Base-by-base conservation (phyloP, 805 yeast species). In the Metschnikowia lochheadii region DNA sequence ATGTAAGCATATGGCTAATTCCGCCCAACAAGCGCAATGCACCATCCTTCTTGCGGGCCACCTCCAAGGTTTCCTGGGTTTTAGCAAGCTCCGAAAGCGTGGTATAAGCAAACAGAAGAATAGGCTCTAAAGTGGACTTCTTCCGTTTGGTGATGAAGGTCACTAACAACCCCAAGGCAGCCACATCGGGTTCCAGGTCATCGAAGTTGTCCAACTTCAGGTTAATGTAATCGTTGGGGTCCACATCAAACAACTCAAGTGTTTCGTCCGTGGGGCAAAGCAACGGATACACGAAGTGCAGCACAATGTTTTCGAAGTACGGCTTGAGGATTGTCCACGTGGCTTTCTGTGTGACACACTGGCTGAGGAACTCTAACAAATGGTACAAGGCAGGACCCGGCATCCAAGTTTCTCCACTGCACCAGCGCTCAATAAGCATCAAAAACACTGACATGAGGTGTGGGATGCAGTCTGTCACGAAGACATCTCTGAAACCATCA, bases 141-240 rank as follows among this genome's bases (percentile, higher is more conserved):
- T 81, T 78, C 52, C 91, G 77, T 62, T 86, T 86, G 40, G 81
- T 79, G 2, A 85, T 86, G n/a, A 89, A 66, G 1, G 90, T 84
- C 29, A 80, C 79, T 53, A 94, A 69, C 51, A 94, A 77, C 8
- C 84, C 80, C 48, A 86, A 72, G 1, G 96, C 92, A 1, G 96
- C 95, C 42, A 81, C 73, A 63, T 89, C 96, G 6, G 96, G 87
- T 52, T 68, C 73, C 37, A 71, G 61, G 38, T 76, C 82, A 48
- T 86, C 94, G 57, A 85, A 65, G 34, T 63, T 58, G 55, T 72
- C 75, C 54, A 89, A 76, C 48, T 79, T 79, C 47, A 83, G 74
- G 65, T 89, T 87, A 49, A 92, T 82, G 64, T 89, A 94, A 63
- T 90, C 97, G 49, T 82, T 85, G 3, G 97, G 97, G 59, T 91